These are phyloP conservation scores for Rutstroemia sp. DNA, from an alignment of 2,329 filamentous ascomycete genomes.

Conservation along the genomic window DNA sequence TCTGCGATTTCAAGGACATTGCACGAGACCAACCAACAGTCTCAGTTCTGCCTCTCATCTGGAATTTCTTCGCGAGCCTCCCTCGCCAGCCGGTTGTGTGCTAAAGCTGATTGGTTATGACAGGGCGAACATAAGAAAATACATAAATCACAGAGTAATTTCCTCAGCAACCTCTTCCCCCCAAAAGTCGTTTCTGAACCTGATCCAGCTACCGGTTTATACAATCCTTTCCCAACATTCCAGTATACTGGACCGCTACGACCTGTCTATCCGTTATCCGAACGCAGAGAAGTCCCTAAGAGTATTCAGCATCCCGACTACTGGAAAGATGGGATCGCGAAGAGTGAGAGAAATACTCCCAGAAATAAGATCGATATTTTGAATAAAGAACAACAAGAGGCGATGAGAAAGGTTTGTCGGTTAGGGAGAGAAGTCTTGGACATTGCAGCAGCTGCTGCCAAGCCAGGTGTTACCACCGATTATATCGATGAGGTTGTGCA, in stretches of 20 bases:
- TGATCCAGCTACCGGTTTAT: slow-evolving; percentile 81
- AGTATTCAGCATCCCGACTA: slow-evolving; percentile 83
- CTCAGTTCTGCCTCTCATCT: not conserved
- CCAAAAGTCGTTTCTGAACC: slow-evolving; percentile 85
- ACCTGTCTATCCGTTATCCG: slow-evolving; percentile 80
- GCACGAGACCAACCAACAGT: not conserved
- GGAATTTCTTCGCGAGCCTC: not conserved
- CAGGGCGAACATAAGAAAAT: slow-evolving; percentile 75
- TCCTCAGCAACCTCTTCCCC: slow-evolving; percentile 65
- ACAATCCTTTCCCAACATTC: slow-evolving; percentile 88
- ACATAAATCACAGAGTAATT: slow-evolving; percentile 74
- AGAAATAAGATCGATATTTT: slow-evolving; percentile 79
- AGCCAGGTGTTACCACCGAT: slow-evolving; percentile 92
- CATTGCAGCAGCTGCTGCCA: slow-evolving; percentile 73
- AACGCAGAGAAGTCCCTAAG: slow-evolving; percentile 65
- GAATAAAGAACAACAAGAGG: slow-evolving; percentile 69
- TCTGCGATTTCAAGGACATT: not conserved
- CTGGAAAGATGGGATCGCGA: slow-evolving; percentile 71
- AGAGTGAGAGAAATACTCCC: slow-evolving; percentile 48
- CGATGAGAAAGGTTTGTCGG: slow-evolving; percentile 87
- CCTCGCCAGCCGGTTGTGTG: not conserved
- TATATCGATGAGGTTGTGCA: slow-evolving; percentile 93
- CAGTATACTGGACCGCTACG: slow-evolving; percentile 73
- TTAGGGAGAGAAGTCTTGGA: slow-evolving; percentile 88
- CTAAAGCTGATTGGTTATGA: slow-evolving; percentile 2